Percentiles rank a stretch among this genome's conserved stretches.
Conservation (phyloP, 495 filamentous ascomycete species). For the Lindgomyces ingoldianus region DNA sequence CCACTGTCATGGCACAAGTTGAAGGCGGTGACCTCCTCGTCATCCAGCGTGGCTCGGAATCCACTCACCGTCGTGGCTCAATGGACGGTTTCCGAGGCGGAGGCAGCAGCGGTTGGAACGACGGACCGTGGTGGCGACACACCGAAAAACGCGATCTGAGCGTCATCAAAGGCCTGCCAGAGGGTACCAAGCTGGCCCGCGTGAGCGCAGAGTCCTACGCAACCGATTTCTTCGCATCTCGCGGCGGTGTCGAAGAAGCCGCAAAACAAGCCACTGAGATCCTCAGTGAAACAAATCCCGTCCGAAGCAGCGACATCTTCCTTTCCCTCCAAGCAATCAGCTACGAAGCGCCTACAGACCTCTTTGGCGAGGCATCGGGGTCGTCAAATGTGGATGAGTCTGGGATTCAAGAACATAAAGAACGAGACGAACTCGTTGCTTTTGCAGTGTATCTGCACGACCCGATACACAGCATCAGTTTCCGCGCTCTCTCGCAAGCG, state of each 20-base stretch:
- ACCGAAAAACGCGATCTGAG: constrained; percentile 74
- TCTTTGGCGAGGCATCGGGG: constrained; percentile 62
- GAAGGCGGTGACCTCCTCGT: constrained; percentile 97
- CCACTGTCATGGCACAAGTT: constrained; percentile 95
- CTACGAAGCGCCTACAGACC: constrained; percentile 59
- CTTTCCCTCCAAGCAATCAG: constrained; percentile 85
- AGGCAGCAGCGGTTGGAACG: constrained; percentile 67
- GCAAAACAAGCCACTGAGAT: constrained; percentile 73
- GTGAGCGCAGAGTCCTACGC: constrained; percentile 87
- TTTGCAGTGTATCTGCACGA: constrained; percentile 95
- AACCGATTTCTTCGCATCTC: constrained; percentile 72
- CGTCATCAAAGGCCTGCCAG: constrained; percentile 73
- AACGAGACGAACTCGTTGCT: constrained; percentile 61
- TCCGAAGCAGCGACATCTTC: constrained; percentile 91
- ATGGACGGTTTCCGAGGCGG: constrained; percentile 58
- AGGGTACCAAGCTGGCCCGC: constrained; percentile 85
- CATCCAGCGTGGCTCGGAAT: constrained; percentile 88
- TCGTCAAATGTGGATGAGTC: constrained; percentile 51
- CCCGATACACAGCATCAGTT: constrained; percentile 87
- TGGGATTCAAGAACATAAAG: constrained; percentile 54
- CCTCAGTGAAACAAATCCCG: constrained; percentile 79
- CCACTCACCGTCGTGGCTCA: constrained; percentile 64
- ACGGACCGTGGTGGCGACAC: constrained; percentile 93
- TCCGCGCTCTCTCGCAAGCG: constrained; percentile 76
- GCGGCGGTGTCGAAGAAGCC: constrained; percentile 78